Evolutionary conservation across 164 flowering plant species (phyloP).

Genomic region (Magnolia kwangsiensis): DNA sequence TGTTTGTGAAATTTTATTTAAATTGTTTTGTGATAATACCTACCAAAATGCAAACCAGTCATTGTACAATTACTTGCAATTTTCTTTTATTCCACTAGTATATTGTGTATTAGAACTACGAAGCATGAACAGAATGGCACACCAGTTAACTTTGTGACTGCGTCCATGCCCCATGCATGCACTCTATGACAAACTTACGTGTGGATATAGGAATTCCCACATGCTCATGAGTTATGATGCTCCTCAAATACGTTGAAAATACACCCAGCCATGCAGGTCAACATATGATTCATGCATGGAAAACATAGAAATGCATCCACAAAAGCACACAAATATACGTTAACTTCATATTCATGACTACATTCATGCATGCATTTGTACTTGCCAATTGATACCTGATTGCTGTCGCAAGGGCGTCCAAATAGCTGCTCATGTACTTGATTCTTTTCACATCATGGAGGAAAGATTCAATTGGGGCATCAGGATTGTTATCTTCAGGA

Average conservation of each 20-base stretch:
- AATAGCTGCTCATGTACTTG: not conserved
- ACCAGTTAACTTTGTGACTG: not conserved
- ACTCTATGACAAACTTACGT: not conserved
- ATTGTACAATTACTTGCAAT: no score
- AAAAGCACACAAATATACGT: not conserved
- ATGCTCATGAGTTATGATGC: not conserved
- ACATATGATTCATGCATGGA: not conserved
- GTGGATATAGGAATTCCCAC: not conserved
- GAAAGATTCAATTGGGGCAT: constrained; percentile 5
- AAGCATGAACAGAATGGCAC: no score
- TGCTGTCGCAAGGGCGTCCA: constrained; percentile 6
- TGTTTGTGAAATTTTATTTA: no score
- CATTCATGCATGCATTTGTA: not conserved
- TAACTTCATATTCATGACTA: not conserved
- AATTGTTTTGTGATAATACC: no score
- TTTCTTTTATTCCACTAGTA: no score
- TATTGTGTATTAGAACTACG: no score
- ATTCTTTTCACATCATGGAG: constrained; percentile 7
- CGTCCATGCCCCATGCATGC: not conserved
- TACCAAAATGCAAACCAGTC: no score
- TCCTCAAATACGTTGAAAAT: not conserved
- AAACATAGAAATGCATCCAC: not conserved
- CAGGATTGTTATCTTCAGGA: not conserved
- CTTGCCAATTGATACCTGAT: not conserved
- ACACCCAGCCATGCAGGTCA: not conserved